These are phyloP conservation scores for Mucor sp. DNA, from an alignment of 371 early-diverging fungal species.

Conservation along the genomic window DNA sequence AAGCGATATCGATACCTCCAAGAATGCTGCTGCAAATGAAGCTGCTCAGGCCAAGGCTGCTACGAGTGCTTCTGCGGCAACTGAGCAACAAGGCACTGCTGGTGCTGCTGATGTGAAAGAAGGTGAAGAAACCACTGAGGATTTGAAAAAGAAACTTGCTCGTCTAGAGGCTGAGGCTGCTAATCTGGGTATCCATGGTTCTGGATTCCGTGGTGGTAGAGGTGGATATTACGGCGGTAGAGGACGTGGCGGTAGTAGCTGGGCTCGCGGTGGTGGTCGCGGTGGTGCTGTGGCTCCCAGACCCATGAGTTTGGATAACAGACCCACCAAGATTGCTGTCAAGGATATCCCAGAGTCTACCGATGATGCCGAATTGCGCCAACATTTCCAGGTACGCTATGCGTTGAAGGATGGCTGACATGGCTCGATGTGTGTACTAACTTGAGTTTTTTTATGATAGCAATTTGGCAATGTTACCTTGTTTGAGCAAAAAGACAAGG, in stretches of 20 bases:
- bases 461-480: slow-evolving; percentile 55
- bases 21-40: slow-evolving; percentile 13
- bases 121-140: slow-evolving; percentile 32
- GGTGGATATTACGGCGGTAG: slow-evolving; percentile 51
- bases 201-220: slow-evolving; percentile 47
- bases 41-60: slow-evolving; percentile 6
- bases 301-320: slow-evolving; percentile 62
- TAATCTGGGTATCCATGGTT: slow-evolving; percentile 25
- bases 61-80: neutral
- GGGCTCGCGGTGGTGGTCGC: slow-evolving; percentile 45
- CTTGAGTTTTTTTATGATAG: no score
- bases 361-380: slow-evolving; percentile 49
- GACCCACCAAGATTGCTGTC: slow-evolving; percentile 66
- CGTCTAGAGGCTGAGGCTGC: slow-evolving; percentile 65
- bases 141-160: slow-evolving; percentile 63
- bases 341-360: slow-evolving; percentile 51
- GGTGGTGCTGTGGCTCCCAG: slow-evolving; percentile 44
- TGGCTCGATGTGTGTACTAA: neutral
- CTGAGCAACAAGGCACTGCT: neutral
- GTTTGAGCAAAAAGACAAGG: slow-evolving; percentile 33
- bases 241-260: slow-evolving; percentile 40
- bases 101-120: slow-evolving; percentile 9
- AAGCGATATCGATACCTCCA: slow-evolving; percentile 34
- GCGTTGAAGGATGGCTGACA: neutral
- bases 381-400: slow-evolving; percentile 64